phyloP scores from a whole-genome alignment of 768 basidiomycete species.

The Lactifluus volemus region DNA sequence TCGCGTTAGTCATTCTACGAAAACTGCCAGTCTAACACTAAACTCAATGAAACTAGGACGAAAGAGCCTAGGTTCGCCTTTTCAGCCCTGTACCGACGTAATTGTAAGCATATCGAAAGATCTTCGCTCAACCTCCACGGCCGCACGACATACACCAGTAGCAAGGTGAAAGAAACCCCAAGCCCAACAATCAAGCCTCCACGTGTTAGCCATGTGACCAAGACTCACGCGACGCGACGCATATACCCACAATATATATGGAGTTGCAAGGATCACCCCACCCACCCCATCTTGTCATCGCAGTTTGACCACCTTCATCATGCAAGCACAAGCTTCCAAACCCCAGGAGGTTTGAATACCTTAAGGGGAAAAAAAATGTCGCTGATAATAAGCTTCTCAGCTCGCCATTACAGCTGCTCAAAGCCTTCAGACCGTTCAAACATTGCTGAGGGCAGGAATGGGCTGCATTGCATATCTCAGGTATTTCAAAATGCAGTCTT shows the following conservation, averaged over 20 bases:
- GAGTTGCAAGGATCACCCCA: neutral
- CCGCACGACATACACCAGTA: neutral
- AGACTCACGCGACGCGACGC: conserved; percentile 4
- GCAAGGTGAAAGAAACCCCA: neutral
- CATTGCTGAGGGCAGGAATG: conserved; percentile 60
- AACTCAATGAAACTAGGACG: neutral
- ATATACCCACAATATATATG: neutral
- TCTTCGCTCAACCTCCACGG: neutral
- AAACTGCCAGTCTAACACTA: neutral
- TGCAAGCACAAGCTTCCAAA: conserved; percentile 34
- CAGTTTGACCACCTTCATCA: conserved; percentile 14
- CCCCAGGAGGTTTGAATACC: conserved; percentile 22
- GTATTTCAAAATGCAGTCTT: conserved; percentile 27
- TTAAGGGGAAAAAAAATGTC: neutral
- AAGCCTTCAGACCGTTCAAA: conserved; percentile 64
- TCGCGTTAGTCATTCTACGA: neutral
- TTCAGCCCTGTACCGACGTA: neutral
- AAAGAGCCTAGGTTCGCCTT: neutral
- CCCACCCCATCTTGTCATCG: neutral
- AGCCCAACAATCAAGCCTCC: neutral
- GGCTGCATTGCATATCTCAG: conserved; percentile 73
- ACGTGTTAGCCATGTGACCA: conserved; percentile 8
- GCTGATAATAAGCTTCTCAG: conserved; percentile 15
- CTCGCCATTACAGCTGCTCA: conserved; percentile 36
- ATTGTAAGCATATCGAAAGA: too few species aligned